Base-by-base conservation (phyloP, 2,329 filamentous ascomycete species). In the Purpureocillium takamizusanense region DNA sequence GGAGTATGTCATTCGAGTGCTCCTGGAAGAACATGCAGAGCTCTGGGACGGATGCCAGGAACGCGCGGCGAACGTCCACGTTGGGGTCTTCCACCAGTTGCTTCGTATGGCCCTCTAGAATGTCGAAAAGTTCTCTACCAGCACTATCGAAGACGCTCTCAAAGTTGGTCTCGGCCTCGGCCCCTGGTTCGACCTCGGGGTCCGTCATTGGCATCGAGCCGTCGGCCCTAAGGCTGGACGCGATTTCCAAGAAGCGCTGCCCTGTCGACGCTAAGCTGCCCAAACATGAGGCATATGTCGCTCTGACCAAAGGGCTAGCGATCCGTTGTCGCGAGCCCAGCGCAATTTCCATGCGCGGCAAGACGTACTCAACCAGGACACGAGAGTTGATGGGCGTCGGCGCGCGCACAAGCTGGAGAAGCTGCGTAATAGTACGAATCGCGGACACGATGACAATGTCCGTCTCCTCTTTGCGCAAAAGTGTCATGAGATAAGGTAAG, bases 1-100 rank as follows among this genome's bases (percentile, higher is more conserved):
- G 67, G 13, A 98, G 81, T n/a, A 98, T 86, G 54, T 98, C 92
- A 56, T 94, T 95, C 1, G 90, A 84, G 53, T 88, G 83, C n/a
- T 81, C 75, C 43, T 85, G 89, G 49, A 98, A 97, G 60, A 98
- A 97, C 48, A 95, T 79, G 56, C 92, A 98, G 1, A 98, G 70
- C 45, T 88, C 86, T 0, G 89, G 83, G 0, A 98, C 89, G 7
- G 92, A 97, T 8, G 83, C 83, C 33, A 98, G 67, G 54, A 98
- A 95, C 1, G 92, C 89, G 42, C 92, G 76, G 33, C 89, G 83
- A 16, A 98, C 94, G 28, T 86, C 81, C 5, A 86, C 76, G 52
- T 97, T 85, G 0, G 74, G 67, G 51, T 98, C 94, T 35, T 92
- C 94, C 16, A 98, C 77, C 9, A 98, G 73, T 13, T 83, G 77